Conservation (phyloP, 176 grass and related monocot genomes). For the Cymbopogon citratus region DNA sequence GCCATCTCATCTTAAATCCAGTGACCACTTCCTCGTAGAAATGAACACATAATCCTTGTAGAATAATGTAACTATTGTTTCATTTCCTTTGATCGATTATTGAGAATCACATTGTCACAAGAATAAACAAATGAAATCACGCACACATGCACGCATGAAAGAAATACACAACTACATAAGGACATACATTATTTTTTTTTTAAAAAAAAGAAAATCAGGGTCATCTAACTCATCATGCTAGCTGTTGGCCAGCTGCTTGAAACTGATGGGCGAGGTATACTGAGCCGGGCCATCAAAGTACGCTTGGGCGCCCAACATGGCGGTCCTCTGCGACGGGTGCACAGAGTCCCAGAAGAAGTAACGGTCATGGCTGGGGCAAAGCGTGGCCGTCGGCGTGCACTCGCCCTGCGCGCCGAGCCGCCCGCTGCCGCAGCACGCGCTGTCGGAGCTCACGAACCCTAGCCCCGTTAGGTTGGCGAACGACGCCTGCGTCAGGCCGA, state of each 20-base stretch:
- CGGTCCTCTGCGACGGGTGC: constrained; percentile 24
- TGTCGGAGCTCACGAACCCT: constrained; percentile 17
- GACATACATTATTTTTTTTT: background rate
- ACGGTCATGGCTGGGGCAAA: constrained; percentile 7
- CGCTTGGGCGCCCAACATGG: background rate
- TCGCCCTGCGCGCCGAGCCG: background rate
- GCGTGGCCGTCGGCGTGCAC: background rate
- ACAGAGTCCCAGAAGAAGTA: constrained; percentile 35
- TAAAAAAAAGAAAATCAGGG: no score
- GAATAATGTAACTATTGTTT: background rate
- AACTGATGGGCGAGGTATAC: constrained; percentile 13
- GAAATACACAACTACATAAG: background rate
- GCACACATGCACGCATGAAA: background rate
- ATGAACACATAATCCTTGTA: background rate
- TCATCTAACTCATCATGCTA: background rate
- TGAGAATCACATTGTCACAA: background rate
- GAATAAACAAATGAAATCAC: background rate
- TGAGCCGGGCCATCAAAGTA: constrained; percentile 1
- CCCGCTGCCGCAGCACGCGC: constrained; percentile 33
- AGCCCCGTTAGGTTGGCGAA: background rate
- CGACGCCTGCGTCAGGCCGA: background rate
- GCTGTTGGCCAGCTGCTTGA: constrained; percentile 14
- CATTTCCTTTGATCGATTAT: background rate
- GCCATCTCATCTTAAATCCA: background rate
- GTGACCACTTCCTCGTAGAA: background rate